Evolutionary conservation across 2,329 filamentous ascomycete species (phyloP).

Genomic region (Graphilbum ipis-grandicollis): DNA sequence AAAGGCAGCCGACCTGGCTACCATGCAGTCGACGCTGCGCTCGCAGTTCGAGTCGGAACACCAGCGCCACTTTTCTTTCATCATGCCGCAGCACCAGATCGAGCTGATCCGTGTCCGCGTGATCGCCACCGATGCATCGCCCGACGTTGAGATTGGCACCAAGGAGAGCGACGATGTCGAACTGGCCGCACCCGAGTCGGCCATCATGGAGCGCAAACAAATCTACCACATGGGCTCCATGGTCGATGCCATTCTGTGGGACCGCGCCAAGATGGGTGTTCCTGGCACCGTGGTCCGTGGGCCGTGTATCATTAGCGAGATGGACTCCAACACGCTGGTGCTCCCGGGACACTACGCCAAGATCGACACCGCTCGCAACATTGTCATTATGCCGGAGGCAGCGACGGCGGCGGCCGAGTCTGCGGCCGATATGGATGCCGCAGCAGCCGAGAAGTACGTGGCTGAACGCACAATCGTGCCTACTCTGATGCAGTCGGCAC

Average conservation of each 20-base stretch:
- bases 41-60: constrained; percentile 22
- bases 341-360: constrained; percentile 27
- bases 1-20: constrained; percentile 12
- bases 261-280: constrained; percentile 21
- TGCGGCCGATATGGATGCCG: constrained; percentile 11
- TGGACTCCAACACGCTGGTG: constrained; percentile 33
- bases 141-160: constrained; percentile 19
- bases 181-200: constrained; percentile 15
- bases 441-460: constrained; percentile 13
- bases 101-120: constrained; percentile 29
- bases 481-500: constrained; percentile 24
- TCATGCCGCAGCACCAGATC: constrained; percentile 23
- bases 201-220: constrained; percentile 18
- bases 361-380: constrained; percentile 28
- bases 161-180: background rate
- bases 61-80: constrained; percentile 27
- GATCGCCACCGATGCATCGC: constrained; percentile 23
- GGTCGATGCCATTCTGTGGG: constrained; percentile 24
- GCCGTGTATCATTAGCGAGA: constrained; percentile 29
- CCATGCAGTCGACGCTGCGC: background rate
- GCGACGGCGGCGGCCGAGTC: constrained; percentile 17
- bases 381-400: constrained; percentile 24
- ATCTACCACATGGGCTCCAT: constrained; percentile 22
- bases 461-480: constrained; percentile 22
- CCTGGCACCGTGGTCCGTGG: constrained; percentile 22